A percentile compares a stretch with the other conserved stretches of the same genome.
phyloP scores from a whole-genome alignment of 352 stramenopile genomes.

The Phytophthora quininea region DNA sequence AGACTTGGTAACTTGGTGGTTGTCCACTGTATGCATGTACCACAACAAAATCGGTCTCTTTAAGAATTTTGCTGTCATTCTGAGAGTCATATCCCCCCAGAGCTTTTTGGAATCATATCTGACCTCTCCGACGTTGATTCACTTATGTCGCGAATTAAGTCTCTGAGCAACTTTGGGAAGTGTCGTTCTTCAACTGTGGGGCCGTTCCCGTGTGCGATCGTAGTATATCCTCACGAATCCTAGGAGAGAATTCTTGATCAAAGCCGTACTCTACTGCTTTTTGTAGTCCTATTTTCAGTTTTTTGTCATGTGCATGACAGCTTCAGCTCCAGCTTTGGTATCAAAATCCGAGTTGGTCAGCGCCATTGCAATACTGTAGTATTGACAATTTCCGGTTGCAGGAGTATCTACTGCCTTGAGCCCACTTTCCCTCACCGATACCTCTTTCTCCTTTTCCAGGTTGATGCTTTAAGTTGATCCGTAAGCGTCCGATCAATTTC shows the following conservation, averaged over 20 bases:
- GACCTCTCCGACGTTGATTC: too few species aligned
- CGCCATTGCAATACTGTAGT: not conserved
- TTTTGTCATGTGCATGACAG: slow-evolving; percentile 1
- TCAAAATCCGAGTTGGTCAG: not conserved
- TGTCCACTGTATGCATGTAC: too few species aligned
- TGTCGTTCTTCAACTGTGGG: too few species aligned
- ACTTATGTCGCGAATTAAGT: too few species aligned
- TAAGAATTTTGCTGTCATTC: too few species aligned
- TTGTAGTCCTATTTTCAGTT: slow-evolving; percentile 6
- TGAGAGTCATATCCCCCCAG: too few species aligned
- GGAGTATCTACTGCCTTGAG: not conserved
- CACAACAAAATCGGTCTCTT: too few species aligned
- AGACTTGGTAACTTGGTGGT: too few species aligned
- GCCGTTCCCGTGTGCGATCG: too few species aligned
- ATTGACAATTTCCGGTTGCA: slow-evolving; percentile 2
- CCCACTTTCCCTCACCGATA: not conserved
- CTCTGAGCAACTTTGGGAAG: too few species aligned
- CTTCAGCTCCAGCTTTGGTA: not conserved
- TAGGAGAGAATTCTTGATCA: not conserved
- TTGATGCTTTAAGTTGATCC: not conserved
- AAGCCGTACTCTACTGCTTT: not conserved
- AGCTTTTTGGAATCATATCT: too few species aligned
- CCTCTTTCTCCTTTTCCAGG: not conserved
- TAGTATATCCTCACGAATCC: not conserved
- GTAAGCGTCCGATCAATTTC: not conserved